phyloP scores from a whole-genome alignment of 2,329 filamentous ascomycete species.

The Leptographium wingfieldii region DNA sequence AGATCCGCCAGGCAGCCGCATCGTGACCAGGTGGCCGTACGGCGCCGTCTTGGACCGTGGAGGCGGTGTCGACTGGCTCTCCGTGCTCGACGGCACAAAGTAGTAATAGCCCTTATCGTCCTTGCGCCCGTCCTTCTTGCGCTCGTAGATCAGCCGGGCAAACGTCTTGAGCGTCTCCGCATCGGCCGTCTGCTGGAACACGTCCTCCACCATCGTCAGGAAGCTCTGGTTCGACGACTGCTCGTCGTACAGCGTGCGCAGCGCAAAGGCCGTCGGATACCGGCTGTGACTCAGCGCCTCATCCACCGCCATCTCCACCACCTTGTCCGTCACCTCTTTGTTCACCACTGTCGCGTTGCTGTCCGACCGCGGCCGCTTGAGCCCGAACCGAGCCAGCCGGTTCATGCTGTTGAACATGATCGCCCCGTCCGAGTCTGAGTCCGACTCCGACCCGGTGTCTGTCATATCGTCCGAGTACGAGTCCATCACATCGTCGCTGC shows the following conservation, averaged over 20 bases:
- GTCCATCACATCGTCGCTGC: not conserved
- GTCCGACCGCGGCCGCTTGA: conserved; percentile 9
- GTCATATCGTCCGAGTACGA: not conserved
- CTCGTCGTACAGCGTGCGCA: conserved; percentile 48
- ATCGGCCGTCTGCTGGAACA: conserved; percentile 46
- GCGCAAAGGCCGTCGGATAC: conserved; percentile 50
- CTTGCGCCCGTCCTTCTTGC: conserved; percentile 45
- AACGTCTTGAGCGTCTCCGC: conserved; percentile 38
- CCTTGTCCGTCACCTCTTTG: conserved; percentile 34
- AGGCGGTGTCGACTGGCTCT: conserved; percentile 27
- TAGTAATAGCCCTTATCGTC: conserved; percentile 39
- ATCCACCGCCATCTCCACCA: conserved; percentile 45
- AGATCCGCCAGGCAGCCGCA: conserved; percentile 21
- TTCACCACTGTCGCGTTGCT: conserved; percentile 18
- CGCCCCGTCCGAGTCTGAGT: not conserved
- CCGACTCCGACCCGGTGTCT: not conserved
- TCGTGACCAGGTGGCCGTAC: conserved; percentile 33
- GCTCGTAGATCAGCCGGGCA: conserved; percentile 33
- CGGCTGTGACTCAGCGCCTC: conserved; percentile 43
- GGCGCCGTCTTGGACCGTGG: conserved; percentile 36
- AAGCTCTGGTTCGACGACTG: conserved; percentile 37
- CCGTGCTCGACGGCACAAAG: conserved; percentile 37
- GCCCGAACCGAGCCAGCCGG: not conserved
- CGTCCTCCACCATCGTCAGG: conserved; percentile 42
- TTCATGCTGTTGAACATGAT: not conserved